Percentiles rank a stretch among this genome's conserved stretches.
phyloP scores from a whole-genome alignment of 352 stramenopile species.

The Pythium periplocum region DNA sequence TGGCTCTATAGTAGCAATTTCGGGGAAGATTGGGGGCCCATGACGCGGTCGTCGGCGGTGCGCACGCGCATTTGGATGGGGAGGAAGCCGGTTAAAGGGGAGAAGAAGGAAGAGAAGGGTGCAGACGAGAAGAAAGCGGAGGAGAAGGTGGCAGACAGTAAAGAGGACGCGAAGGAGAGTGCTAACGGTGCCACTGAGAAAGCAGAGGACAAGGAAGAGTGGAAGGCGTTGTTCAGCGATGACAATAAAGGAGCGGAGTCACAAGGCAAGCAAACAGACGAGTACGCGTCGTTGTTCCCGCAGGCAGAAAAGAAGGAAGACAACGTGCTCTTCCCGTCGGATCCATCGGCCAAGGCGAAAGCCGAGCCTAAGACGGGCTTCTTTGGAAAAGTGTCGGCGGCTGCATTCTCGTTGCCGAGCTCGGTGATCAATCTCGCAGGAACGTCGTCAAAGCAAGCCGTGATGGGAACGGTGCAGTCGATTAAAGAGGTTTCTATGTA shows the following conservation, averaged over 20 bases:
- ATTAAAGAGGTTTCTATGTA: conserved; percentile 77
- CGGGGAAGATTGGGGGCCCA: conserved; percentile 50
- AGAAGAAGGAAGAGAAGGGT: conserved; percentile 7
- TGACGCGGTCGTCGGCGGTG: conserved; percentile 58
- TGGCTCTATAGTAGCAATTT: conserved; percentile 81
- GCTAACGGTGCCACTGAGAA: conserved; percentile 2
- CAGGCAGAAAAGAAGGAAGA: conserved; percentile 2
- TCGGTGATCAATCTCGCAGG: conserved; percentile 61
- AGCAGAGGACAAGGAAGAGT: conserved; percentile 18
- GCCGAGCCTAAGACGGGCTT: conserved; percentile 32
- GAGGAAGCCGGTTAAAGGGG: conserved; percentile 22
- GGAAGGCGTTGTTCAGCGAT: conserved; percentile 31
- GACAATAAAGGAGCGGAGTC: conserved; percentile 7
- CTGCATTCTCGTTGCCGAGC: conserved; percentile 50
- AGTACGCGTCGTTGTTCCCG: conserved; percentile 6
- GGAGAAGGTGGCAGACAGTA: background rate
- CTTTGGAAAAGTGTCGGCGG: conserved; percentile 56
- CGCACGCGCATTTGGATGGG: conserved; percentile 82
- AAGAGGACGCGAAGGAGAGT: background rate
- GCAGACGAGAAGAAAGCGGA: background rate
- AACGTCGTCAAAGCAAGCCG: conserved; percentile 55
- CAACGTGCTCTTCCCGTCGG: conserved; percentile 15
- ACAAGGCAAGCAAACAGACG: background rate
- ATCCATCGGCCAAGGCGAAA: conserved; percentile 9
- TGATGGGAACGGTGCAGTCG: conserved; percentile 63